These are phyloP conservation scores for Fusarium sp. DNA, from an alignment of 2,329 filamentous ascomycete genomes.

Conservation along the genomic window DNA sequence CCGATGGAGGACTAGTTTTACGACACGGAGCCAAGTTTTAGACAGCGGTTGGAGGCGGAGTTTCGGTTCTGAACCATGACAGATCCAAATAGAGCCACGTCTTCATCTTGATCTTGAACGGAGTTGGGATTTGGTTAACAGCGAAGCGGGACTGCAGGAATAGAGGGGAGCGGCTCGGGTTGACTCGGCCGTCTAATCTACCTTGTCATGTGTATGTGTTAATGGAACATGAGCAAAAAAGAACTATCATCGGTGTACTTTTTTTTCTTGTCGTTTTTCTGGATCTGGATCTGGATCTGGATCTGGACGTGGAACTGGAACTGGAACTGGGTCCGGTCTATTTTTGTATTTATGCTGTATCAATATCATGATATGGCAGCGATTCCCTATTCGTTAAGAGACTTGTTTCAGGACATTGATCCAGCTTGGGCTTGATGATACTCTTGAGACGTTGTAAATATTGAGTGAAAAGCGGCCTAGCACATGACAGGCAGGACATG, in stretches of 20 bases:
- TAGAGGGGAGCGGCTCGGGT: constrained; percentile 12
- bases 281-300: constrained; percentile 14
- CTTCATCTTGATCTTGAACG: constrained; percentile 25
- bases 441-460: neutral
- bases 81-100: constrained; percentile 2
- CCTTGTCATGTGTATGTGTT: constrained; percentile 46
- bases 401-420: constrained; percentile 25
- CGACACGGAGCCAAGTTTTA: constrained; percentile 15
- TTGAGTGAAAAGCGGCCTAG: neutral
- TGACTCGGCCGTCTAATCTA: constrained; percentile 23
- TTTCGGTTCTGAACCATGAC: constrained; percentile 13
- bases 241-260: constrained; percentile 37
- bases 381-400: constrained; percentile 42
- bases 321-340: constrained; percentile 7
- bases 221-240: constrained; percentile 49
- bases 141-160: constrained; percentile 27
- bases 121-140: constrained; percentile 32
- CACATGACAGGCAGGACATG: constrained; percentile 2
- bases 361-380: constrained; percentile 42
- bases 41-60: constrained; percentile 22
- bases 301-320: neutral
- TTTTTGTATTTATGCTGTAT: constrained; percentile 47
- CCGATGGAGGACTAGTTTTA: constrained; percentile 62
- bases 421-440: constrained; percentile 5
- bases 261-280: constrained; percentile 33